Percentiles rank a stretch among this genome's conserved stretches.
Evolutionary conservation across 176 grass and related monocot species (phyloP).

Genomic region (Neostapfia colusana): DNA sequence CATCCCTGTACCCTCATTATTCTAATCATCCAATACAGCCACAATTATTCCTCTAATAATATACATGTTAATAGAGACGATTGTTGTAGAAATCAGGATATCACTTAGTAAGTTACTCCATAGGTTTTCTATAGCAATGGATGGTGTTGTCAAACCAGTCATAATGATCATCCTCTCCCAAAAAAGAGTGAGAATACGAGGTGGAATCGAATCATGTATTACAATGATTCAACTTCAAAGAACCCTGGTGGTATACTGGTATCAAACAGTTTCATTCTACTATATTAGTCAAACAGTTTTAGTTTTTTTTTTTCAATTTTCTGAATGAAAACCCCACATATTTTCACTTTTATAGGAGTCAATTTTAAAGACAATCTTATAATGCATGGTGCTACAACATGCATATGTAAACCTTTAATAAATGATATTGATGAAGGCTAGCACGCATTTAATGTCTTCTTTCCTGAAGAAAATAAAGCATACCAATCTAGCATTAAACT

Average conservation of each 20-base stretch:
- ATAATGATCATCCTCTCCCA: neutral
- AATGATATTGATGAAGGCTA: neutral
- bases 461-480: neutral
- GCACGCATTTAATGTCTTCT: slow-evolving; percentile 17
- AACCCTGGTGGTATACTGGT: neutral
- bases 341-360: neutral
- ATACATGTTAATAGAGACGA: neutral
- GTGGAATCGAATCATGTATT: neutral
- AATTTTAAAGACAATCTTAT: neutral
- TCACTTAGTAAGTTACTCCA: neutral
- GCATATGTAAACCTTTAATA: neutral
- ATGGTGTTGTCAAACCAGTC: neutral
- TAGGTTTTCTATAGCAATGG: neutral
- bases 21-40: too few species aligned
- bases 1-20: too few species aligned
- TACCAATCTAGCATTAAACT: slow-evolving; percentile 1
- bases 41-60: too few species aligned
- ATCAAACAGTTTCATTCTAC: neutral
- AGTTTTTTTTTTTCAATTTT: neutral
- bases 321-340: neutral
- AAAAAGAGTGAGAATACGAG: neutral
- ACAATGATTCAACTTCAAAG: neutral
- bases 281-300: neutral
- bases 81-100: neutral
- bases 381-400: neutral